A percentile compares a stretch with the other conserved stretches of the same genome.
These are phyloP conservation scores for Phyllosticta paracitricarpa DNA, from an alignment of 2,329 filamentous ascomycete species.

Conservation along the genomic window DNA sequence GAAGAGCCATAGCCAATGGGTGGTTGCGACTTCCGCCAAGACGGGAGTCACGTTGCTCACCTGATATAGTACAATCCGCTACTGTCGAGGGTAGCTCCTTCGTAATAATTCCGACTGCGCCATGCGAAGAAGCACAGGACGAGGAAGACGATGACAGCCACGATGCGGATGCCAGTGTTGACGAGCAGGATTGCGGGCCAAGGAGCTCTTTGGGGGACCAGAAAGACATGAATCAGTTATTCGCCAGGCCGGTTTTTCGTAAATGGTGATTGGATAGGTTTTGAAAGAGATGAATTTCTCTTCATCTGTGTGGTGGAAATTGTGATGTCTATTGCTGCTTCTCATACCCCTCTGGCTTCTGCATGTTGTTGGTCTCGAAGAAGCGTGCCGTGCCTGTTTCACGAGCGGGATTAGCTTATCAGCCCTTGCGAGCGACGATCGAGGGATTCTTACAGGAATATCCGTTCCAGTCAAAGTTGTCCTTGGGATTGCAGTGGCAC, in stretches of 20 bases:
- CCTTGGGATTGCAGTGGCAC: constrained; percentile 88
- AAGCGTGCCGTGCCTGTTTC: constrained; percentile 69
- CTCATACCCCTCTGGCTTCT: constrained; percentile 74
- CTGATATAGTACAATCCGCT: background rate
- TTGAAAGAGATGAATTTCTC: background rate
- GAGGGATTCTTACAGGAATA: constrained; percentile 70
- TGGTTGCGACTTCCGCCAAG: background rate
- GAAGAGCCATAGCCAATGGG: background rate
- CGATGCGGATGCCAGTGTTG: background rate
- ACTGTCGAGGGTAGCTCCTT: background rate
- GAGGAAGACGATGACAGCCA: background rate
- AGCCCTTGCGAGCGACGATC: background rate
- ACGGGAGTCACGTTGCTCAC: background rate
- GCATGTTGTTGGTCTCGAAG: constrained; percentile 70
- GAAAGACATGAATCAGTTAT: background rate
- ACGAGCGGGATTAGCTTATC: constrained; percentile 11
- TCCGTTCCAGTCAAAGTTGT: constrained; percentile 99
- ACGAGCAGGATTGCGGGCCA: background rate
- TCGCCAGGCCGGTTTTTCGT: background rate
- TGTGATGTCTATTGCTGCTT: constrained; percentile 9
- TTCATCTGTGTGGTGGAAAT: background rate
- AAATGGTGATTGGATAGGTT: background rate
- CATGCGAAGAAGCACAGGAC: background rate
- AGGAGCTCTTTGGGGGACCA: background rate
- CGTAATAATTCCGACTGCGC: background rate